Evolutionary conservation across 306 rosid genomes (phyloP).

Genomic region (Cicer judaicum): DNA sequence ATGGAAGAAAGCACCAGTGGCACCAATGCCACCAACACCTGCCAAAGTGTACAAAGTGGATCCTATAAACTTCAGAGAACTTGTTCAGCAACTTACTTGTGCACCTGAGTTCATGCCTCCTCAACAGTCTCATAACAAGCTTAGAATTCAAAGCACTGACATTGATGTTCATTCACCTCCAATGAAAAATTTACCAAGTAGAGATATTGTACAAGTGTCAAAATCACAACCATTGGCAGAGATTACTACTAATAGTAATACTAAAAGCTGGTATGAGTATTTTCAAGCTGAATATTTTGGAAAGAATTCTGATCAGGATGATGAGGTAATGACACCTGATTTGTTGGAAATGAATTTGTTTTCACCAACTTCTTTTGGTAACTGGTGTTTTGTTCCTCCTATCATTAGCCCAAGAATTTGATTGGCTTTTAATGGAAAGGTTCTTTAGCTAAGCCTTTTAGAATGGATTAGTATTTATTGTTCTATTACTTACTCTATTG

Average conservation of each 20-base stretch:
- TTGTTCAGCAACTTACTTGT: slow-evolving; percentile 84
- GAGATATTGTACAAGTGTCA: background rate
- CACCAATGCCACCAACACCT: slow-evolving; percentile 67
- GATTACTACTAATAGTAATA: slow-evolving; percentile 33
- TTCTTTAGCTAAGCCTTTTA: slow-evolving; percentile 33
- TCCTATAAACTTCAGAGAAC: slow-evolving; percentile 68
- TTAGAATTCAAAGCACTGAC: slow-evolving; percentile 36
- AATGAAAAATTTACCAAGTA: background rate
- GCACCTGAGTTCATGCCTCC: slow-evolving; percentile 52
- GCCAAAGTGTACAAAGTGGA: slow-evolving; percentile 74
- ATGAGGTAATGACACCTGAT: background rate
- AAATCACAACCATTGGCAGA: background rate
- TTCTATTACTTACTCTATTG: background rate
- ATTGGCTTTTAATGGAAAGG: slow-evolving; percentile 29
- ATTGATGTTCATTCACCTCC: slow-evolving; percentile 8
- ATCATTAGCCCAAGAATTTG: slow-evolving; percentile 54
- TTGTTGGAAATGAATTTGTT: slow-evolving; percentile 51
- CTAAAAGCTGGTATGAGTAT: slow-evolving; percentile 45
- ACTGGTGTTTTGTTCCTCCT: slow-evolving; percentile 54
- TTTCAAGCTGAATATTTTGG: slow-evolving; percentile 45
- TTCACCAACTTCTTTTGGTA: slow-evolving; percentile 53
- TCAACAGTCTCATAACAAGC: slow-evolving; percentile 21
- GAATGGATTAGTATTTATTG: background rate
- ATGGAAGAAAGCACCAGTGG: slow-evolving; percentile 68
- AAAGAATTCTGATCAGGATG: slow-evolving; percentile 13